Evolutionary conservation across 2,329 filamentous ascomycete genomes (phyloP), one percentile per base, ranked within the genome.

Genomic region (Neonectria coccinea): DNA sequence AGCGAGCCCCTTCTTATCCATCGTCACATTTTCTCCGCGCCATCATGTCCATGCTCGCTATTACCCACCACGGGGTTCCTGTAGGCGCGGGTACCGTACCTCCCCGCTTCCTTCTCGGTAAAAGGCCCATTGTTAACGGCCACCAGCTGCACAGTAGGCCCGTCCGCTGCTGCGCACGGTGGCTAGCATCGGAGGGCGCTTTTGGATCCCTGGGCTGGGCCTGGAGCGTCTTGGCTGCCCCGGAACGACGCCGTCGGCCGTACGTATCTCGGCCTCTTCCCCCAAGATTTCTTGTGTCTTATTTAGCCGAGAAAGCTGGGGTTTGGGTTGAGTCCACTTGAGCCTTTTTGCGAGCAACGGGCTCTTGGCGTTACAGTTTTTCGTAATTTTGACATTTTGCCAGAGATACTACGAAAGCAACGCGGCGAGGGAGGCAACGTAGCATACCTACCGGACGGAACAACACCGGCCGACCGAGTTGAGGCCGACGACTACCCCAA

Each of bases 261-360:
- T 72, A 57, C 59, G 68, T 73, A 71, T 72, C 67, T 72, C 68
- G 70, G 70, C 61, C 67, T 63, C 67, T 68, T 68, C 59, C 65
- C 60, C 60, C 55, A 67, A 62, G 48, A 53, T 72, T 52, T 52
- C 56, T 18, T 59, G 33, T 52, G 42, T 45, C 45, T 61, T 61
- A 73, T 73, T 72, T 72, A 72, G 70, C 70, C 70, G 59, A 69
- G 64, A 68, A 58, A 51, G 53, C 53, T 69, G 66, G 63, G 57
- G 61, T 56, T 50, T 56, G 55, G 41, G 59, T 61, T 65, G 59
- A 61, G 47, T 44, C 56, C 52, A 52, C 56, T 29, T 45, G 20
- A 18, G 44, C 42, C 52, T 47, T 31, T 60, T 56, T 64, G 52
- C 56, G 42, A 53, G 51, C 45, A 58, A 59, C 62, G 56, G 52